Evolutionary conservation across 2,329 filamentous ascomycete species (phyloP).

Genomic region (Karstenula rhodostoma): DNA sequence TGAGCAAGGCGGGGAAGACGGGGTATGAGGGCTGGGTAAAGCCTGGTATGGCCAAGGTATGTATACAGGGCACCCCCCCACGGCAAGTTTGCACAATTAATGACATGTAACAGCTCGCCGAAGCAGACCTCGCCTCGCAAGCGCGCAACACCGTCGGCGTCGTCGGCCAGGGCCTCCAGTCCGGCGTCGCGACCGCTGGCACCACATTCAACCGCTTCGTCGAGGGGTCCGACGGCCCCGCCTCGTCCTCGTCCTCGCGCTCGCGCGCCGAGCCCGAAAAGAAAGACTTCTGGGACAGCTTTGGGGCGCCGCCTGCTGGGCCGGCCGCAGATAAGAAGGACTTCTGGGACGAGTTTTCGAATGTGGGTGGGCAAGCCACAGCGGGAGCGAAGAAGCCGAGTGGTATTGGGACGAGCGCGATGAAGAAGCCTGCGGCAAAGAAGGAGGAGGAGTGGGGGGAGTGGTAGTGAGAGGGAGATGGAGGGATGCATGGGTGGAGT

Average conservation of each 20-base stretch:
- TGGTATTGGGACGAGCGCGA: slow-evolving; percentile 70
- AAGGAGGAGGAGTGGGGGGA: slow-evolving; percentile 68
- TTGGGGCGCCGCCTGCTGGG: slow-evolving; percentile 69
- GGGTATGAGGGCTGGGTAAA: slow-evolving; percentile 93
- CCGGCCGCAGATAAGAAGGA: slow-evolving; percentile 60
- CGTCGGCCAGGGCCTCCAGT: slow-evolving; percentile 68
- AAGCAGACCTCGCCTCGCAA: slow-evolving; percentile 66
- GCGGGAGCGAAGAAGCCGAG: slow-evolving; percentile 46
- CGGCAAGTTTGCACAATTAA: not conserved
- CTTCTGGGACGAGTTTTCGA: slow-evolving; percentile 67
- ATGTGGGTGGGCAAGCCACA: slow-evolving; percentile 38
- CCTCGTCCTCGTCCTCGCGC: slow-evolving; percentile 22
- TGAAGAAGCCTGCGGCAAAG: slow-evolving; percentile 62
- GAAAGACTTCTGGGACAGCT: slow-evolving; percentile 92
- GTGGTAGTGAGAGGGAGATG: slow-evolving; percentile 45
- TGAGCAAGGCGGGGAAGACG: slow-evolving; percentile 88
- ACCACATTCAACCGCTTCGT: slow-evolving; percentile 87
- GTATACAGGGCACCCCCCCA: slow-evolving; percentile 27
- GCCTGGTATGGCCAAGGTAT: slow-evolving; percentile 86
- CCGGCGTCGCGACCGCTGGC: slow-evolving; percentile 75
- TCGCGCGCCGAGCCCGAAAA: slow-evolving; percentile 64
- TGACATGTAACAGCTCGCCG: slow-evolving; percentile 71
- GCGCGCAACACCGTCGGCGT: slow-evolving; percentile 64
- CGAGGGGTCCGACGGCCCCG: slow-evolving; percentile 63
- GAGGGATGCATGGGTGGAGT: slow-evolving; percentile 11